Conservation (phyloP, 2,329 filamentous ascomycete species). For the Endothia cerciana region DNA sequence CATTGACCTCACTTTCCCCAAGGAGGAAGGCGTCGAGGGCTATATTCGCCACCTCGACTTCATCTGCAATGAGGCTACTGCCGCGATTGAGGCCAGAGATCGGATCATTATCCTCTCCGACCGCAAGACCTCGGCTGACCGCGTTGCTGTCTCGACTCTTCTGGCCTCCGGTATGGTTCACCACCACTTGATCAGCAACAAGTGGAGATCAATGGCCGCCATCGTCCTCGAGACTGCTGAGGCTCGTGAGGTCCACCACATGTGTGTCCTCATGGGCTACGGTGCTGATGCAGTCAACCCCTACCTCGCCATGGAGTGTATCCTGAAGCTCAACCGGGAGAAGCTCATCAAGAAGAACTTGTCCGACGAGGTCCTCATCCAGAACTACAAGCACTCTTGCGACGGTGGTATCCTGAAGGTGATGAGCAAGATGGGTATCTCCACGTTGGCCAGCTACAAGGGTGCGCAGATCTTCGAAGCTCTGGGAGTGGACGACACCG, state of each 20-base stretch:
- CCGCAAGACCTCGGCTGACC: constrained; percentile 79
- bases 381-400: constrained; percentile 96
- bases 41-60: constrained; percentile 86
- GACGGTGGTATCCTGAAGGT: constrained; percentile 97
- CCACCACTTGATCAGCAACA: constrained; percentile 92
- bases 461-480: constrained; percentile 98
- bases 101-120: constrained; percentile 90
- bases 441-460: constrained; percentile 94
- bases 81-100: constrained; percentile 81
- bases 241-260: constrained; percentile 96
- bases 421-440: constrained; percentile 99
- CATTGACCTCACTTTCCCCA: constrained; percentile 93
- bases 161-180: constrained; percentile 92
- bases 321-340: constrained; percentile 94
- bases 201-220: constrained; percentile 88
- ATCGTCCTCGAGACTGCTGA: constrained; percentile 91
- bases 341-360: constrained; percentile 90
- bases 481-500: constrained; percentile 86
- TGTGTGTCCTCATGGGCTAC: constrained; percentile 97
- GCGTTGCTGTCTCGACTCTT: constrained; percentile 83
- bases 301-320: constrained; percentile 94
- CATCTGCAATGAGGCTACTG: constrained; percentile 83
- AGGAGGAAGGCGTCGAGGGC: constrained; percentile 78
- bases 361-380: constrained; percentile 78
- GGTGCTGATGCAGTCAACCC: constrained; percentile 94